Percentiles rank a stretch among this genome's conserved stretches.
Evolutionary conservation across 1,139 yeast species (phyloP).

Genomic region (Kurtzmaniella quercitrusa): DNA sequence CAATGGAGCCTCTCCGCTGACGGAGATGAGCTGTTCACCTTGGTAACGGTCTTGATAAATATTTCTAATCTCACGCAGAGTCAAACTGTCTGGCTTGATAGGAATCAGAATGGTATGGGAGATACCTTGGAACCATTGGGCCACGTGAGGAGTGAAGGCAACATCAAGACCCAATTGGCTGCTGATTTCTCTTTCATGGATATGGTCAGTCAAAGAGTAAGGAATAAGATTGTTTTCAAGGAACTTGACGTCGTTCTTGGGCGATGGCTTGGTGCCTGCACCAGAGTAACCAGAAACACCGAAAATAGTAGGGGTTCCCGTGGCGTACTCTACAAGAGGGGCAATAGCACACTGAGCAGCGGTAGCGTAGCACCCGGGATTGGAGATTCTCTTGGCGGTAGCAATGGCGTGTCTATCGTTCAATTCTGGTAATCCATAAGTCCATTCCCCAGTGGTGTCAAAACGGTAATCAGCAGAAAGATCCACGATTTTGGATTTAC

Average conservation of each 20-base stretch:
- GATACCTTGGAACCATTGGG: slow-evolving; percentile 99
- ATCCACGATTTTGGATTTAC: slow-evolving; percentile 78
- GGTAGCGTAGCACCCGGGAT: slow-evolving; percentile 99
- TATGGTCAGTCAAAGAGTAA: slow-evolving; percentile 91
- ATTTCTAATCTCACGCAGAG: slow-evolving; percentile 79
- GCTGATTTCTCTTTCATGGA: slow-evolving; percentile 92
- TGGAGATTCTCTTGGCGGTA: slow-evolving; percentile 78
- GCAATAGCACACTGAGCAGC: slow-evolving; percentile 93
- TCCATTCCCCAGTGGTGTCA: slow-evolving; percentile 84
- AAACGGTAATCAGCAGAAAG: slow-evolving; percentile 95
- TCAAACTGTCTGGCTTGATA: slow-evolving; percentile 60
- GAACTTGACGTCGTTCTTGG: slow-evolving; percentile 79
- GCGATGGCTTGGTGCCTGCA: slow-evolving; percentile 98
- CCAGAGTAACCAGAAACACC: slow-evolving; percentile 99
- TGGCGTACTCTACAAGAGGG: slow-evolving; percentile 63
- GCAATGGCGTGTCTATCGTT: slow-evolving; percentile 63
- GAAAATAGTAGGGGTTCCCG: slow-evolving; percentile 77
- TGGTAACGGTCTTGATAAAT: slow-evolving; percentile 85
- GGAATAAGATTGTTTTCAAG: slow-evolving; percentile 85
- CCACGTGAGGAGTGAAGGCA: slow-evolving; percentile 95
- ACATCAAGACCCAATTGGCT: slow-evolving; percentile 71
- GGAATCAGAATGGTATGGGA: slow-evolving; percentile 91
- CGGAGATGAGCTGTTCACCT: slow-evolving; percentile 80
- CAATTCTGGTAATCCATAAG: slow-evolving; percentile 87
- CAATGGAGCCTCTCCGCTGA: slow-evolving; percentile 86